Base-by-base conservation (phyloP, 441 rosid species). In the Pelargonium australe region DNA sequence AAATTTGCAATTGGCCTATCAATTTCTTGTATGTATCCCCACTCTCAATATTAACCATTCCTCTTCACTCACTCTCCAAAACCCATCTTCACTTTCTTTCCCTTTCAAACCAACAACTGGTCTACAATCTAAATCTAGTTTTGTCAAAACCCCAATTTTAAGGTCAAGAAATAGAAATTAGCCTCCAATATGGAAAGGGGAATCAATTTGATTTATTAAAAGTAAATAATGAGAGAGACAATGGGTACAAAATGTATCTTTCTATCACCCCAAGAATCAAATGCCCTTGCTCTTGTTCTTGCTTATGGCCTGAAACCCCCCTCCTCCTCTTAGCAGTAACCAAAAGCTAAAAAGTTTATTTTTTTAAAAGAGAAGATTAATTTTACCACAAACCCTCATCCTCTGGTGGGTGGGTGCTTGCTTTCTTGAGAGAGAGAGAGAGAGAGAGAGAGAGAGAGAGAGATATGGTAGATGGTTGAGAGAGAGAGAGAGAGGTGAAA, bases 401-500 rank as follows among this genome's bases (percentile, higher is more conserved):
- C 10, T 20, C 61, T 16, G 10, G 16, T 20, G 23, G 23, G 23
- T 20, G 23, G 23, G 23, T 20, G 23, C 23, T 20, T 20, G 23
- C 23, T 20, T 20, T 20, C 23, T 20, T 20, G 23, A 20, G 23
- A 20, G 23, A 20, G 23, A 20, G 23, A 20, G 23, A 20, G 23
- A 20, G 23, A 20, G 0, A 20, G 23, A 51, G 23, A 20, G 23
- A 20, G 23, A 20, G 23, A 20, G 23, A 20, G 23, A 20, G 0
- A 20, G 23, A 51, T 51, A 7, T 51, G 58, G 19, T 51, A 14
- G 19, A 10, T n/a, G 16, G 19, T 51, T 51, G 23, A 20, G 23
- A 20, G 23, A 20, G 23, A 20, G 23, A 20, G 23, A 20, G 23
- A 20, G 23, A 20, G 70, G 47, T 72, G 68, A 75, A 71, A 51